Base-by-base conservation (phyloP, 2,329 filamentous ascomycete genomes). In the Furcasterigmium sp. region DNA sequence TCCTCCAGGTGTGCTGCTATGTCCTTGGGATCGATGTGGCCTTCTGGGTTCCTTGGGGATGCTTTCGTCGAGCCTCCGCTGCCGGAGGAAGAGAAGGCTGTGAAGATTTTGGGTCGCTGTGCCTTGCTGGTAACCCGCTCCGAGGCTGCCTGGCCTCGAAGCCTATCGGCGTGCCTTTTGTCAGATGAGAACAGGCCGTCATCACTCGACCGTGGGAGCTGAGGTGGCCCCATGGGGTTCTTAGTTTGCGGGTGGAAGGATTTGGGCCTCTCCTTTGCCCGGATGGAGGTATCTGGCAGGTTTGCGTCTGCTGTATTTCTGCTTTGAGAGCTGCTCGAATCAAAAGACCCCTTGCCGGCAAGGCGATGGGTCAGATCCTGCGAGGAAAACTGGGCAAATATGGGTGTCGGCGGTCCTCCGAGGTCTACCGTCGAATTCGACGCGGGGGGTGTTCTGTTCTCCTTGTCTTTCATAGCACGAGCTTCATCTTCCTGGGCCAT, bases 321-420 rank as follows among this genome's bases (percentile, higher is more conserved):
- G 7, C 23, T 11, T 8, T 35, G 32, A 13, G 30, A n/a, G n/a
- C 9, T 15, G 15, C 32, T 18, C 21, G 37, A 15, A 41, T 53
- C 43, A 23, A 51, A 51, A 11, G 53, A 51, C 54, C 60, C 45
- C 15, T 35, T 35, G n/a, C 32, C 32, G n/a, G 32, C 32, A 11
- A 35, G 32, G 7, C 32, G 32, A 15, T 35, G 32, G 14, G 15
- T 18, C 54, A 60, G 52, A 51, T 59, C 46, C 54, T 60, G 60
- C 48, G 62, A 71, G 37, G 69, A 66, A 58, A 91, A 93, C 55
- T 93, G 84, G 13, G 86, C 80, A 72, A 87, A 95, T 44, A 91
- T 90, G 19, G 91, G 89, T 2, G 85, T 81, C 15, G 77, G 46
- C 8, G 48, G 48, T 2, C 45, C 47, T 9, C 43, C 39, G 9